A percentile compares a stretch with the other conserved stretches of the same genome.
Conservation (phyloP, 805 yeast species). For the Yamadazyma scolyti region DNA sequence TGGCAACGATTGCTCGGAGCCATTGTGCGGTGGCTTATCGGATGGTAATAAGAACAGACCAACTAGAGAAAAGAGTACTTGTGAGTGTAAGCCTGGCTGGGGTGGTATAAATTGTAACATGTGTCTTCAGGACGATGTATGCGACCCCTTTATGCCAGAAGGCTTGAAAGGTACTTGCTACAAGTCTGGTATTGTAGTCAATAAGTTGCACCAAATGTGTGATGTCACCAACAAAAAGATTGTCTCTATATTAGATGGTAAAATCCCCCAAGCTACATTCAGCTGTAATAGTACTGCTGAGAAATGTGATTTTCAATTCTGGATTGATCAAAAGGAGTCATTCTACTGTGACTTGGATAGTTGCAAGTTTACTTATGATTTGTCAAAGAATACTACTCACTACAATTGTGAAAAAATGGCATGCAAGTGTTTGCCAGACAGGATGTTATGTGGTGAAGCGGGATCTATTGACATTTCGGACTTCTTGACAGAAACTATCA, state of each 20-base stretch:
- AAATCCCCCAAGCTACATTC: slow-evolving; percentile 88
- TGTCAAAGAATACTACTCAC: slow-evolving; percentile 60
- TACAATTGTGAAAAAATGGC: slow-evolving; percentile 73
- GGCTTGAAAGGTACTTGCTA: slow-evolving; percentile 86
- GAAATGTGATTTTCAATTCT: slow-evolving; percentile 86
- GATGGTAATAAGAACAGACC: slow-evolving; percentile 66
- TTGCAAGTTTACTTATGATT: slow-evolving; percentile 70
- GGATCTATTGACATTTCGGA: slow-evolving; percentile 96
- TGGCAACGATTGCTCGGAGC: slow-evolving; percentile 86
- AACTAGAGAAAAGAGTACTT: slow-evolving; percentile 49
- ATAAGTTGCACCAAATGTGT: slow-evolving; percentile 84
- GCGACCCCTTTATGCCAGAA: slow-evolving; percentile 86
- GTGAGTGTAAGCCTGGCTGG: slow-evolving; percentile 88
- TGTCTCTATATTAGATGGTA: slow-evolving; percentile 71
- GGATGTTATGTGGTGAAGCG: slow-evolving; percentile 89
- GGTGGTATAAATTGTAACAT: slow-evolving; percentile 89
- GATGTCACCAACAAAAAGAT: slow-evolving; percentile 90
- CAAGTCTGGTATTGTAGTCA: slow-evolving; percentile 76
- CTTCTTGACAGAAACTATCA: slow-evolving; percentile 81
- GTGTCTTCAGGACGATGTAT: slow-evolving; percentile 68
- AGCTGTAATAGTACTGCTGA: slow-evolving; percentile 68
- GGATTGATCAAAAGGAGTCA: slow-evolving; percentile 89
- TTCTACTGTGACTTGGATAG: slow-evolving; percentile 79
- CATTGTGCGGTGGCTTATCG: slow-evolving; percentile 78
- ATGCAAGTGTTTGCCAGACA: slow-evolving; percentile 90